Evolutionary conservation across 2,329 filamentous ascomycete genomes (phyloP).

Genomic region (Claviceps quebecensis): DNA sequence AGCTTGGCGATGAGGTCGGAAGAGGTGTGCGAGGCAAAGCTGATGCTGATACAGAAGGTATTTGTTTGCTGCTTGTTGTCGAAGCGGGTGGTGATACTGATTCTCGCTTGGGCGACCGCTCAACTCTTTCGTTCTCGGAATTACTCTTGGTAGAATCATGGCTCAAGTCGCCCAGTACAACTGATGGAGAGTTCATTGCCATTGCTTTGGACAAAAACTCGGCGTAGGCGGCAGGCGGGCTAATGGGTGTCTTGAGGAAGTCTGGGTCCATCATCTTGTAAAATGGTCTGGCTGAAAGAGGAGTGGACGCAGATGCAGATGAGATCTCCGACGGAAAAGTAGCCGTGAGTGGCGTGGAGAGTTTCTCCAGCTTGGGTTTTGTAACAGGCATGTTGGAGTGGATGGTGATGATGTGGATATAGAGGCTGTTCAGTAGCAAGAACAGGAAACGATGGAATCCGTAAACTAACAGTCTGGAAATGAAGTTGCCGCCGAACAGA

Average conservation of each 20-base stretch:
- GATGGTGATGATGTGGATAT: slow-evolving; percentile 6
- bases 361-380: slow-evolving; percentile 47
- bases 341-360: slow-evolving; percentile 48
- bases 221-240: slow-evolving; percentile 76
- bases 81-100: slow-evolving; percentile 31
- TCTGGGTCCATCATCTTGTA: slow-evolving; percentile 28
- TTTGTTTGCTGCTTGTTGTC: slow-evolving; percentile 14
- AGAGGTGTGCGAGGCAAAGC: slow-evolving; percentile 35
- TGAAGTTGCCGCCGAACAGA: neutral
- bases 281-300: slow-evolving; percentile 37
- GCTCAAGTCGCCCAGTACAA: slow-evolving; percentile 34
- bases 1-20: slow-evolving; percentile 39
- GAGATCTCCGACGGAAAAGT: slow-evolving; percentile 48
- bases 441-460: neutral
- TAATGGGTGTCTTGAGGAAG: slow-evolving; percentile 79
- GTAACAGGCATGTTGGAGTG: slow-evolving; percentile 31
- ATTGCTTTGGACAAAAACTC: slow-evolving; percentile 76
- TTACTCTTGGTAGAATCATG: slow-evolving; percentile 39
- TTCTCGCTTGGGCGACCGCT: slow-evolving; percentile 44
- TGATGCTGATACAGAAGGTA: slow-evolving; percentile 21
- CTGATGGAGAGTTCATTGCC: slow-evolving; percentile 57
- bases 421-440: neutral
- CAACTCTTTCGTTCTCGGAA: slow-evolving; percentile 39
- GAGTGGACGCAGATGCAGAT: slow-evolving; percentile 54
- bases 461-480: neutral